These are phyloP conservation scores for Pseudocercospora cruenta DNA, from an alignment of 2,329 filamentous ascomycete genomes.

Conservation along the genomic window DNA sequence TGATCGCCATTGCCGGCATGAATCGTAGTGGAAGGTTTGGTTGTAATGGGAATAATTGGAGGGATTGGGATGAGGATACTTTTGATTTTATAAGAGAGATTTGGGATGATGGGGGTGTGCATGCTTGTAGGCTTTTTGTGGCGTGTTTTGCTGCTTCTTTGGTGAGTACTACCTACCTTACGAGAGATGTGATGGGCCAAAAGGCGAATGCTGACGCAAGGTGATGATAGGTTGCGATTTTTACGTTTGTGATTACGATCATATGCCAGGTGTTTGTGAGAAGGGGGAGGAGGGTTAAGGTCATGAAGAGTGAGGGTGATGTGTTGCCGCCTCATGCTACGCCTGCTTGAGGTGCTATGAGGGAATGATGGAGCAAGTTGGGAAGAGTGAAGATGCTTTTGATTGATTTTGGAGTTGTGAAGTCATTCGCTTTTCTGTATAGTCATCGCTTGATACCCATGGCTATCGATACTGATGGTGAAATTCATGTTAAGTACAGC, in stretches of 20 bases:
- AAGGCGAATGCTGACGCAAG: no score
- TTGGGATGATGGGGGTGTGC: neutral
- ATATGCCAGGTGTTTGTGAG: neutral
- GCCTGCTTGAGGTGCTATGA: neutral
- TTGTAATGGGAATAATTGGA: neutral
- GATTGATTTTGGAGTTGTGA: no score
- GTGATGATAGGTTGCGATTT: neutral
- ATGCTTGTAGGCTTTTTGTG: conserved; percentile 6
- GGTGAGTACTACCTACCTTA: neutral
- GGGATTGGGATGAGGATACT: neutral
- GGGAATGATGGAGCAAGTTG: neutral
- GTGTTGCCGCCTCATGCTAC: neutral
- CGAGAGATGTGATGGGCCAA: no score
- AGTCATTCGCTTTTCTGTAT: neutral
- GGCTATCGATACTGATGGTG: neutral
- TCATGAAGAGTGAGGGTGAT: neutral
- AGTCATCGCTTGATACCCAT: neutral
- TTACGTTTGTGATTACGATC: neutral
- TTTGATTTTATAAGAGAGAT: neutral
- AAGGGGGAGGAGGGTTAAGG: neutral
- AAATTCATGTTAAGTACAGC: neutral
- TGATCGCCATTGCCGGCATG: neutral
- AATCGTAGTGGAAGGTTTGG: conserved; percentile 1
- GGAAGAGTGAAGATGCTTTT: no score
- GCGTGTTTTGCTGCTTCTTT: conserved; percentile 8